phyloP scores from a whole-genome alignment of 2,329 filamentous ascomycete species.

The Penicillium sp. region DNA sequence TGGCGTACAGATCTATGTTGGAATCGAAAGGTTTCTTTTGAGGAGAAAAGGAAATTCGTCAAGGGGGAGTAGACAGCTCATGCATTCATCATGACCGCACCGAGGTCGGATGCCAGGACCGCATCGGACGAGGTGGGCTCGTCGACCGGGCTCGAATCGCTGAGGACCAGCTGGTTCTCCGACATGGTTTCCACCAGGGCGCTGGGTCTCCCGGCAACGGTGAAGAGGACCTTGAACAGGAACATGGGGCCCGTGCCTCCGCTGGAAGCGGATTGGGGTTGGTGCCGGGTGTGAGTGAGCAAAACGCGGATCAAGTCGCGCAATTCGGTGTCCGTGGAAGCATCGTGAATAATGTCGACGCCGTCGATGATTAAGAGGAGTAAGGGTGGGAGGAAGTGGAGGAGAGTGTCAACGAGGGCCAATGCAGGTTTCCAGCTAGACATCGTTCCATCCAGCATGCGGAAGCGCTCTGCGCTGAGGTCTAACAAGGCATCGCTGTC shows the following conservation, averaged over 20 bases:
- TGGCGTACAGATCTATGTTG: slow-evolving; percentile 17
- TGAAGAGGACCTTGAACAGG: slow-evolving; percentile 39
- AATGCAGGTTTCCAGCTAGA: slow-evolving; percentile 37
- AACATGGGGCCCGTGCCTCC: slow-evolving; percentile 25
- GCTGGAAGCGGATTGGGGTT: slow-evolving; percentile 16
- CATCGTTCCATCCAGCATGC: slow-evolving; percentile 34
- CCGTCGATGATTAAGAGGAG: slow-evolving; percentile 39
- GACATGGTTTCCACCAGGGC: slow-evolving; percentile 34
- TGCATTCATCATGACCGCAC: slow-evolving; percentile 35
- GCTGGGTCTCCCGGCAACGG: slow-evolving; percentile 31
- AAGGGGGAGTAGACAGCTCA: slow-evolving; percentile 17
- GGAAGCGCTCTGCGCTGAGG: slow-evolving; percentile 37
- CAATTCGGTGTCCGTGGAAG: slow-evolving; percentile 34
- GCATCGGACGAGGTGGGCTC: slow-evolving; percentile 21
- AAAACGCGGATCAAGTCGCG: slow-evolving; percentile 34
- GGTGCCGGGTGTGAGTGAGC: slow-evolving; percentile 33
- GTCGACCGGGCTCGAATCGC: slow-evolving; percentile 24
- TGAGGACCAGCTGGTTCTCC: slow-evolving; percentile 32
- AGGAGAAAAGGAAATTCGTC: slow-evolving; percentile 20
- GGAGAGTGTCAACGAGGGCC: slow-evolving; percentile 35
- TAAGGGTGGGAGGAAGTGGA: slow-evolving; percentile 37
- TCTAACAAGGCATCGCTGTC: slow-evolving; percentile 36
- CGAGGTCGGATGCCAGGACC: slow-evolving; percentile 28
- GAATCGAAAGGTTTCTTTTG: slow-evolving; percentile 12
- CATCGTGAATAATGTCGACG: slow-evolving; percentile 33